Base-by-base conservation (phyloP, 1,284 basidiomycete species). In the Xerocomus cyaneibrunnescens region DNA sequence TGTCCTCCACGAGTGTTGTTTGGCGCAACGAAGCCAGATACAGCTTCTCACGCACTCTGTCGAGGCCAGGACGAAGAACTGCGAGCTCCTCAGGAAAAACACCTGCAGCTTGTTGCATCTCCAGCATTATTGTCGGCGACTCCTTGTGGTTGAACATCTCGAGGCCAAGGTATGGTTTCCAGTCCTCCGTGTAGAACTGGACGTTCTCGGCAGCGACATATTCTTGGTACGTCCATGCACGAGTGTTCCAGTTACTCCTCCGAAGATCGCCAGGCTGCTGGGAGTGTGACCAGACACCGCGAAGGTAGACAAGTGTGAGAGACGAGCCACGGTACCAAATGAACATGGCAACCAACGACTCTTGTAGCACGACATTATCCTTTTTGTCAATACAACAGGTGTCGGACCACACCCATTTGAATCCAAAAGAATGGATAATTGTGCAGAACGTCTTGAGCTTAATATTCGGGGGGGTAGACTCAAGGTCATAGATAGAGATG, bases 181-280 rank as follows among this genome's bases (percentile, higher is more conserved):
- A 30, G 28, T 30, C 28, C 28, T 30, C 28, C 3, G 28, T 30
- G 28, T 30, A 30, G 28, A 30, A 30, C 28, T 30, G 28, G 28
- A 30, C 28, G 13, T 7, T 30, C 28, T 30, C 28, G 10, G 28
- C 50, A 2, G 47, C 49, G 1, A 21, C 13, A 9, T 46, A 57
- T 34, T 56, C 55, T n/a, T 54, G 55, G 5, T 49, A 47, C 0
- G 55, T 57, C 55, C 55, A 54, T 7, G 16, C 57, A 0, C 57
- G 45, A 16, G 48, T 46, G 23, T 60, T 57, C 57, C 54, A 58
- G 6, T 44, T 51, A 19, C 57, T 59, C 14, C 3, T 3, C 6
- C 14, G 7, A 3, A 59, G 48, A 16, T 12, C 21, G 21, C 45
- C 50, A 0, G 23, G 21, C 0, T 32, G 2, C 32, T n/a, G 31